Conservation (phyloP, 2,329 filamentous ascomycete species). For the Malbranchea cinnamomea region DNA sequence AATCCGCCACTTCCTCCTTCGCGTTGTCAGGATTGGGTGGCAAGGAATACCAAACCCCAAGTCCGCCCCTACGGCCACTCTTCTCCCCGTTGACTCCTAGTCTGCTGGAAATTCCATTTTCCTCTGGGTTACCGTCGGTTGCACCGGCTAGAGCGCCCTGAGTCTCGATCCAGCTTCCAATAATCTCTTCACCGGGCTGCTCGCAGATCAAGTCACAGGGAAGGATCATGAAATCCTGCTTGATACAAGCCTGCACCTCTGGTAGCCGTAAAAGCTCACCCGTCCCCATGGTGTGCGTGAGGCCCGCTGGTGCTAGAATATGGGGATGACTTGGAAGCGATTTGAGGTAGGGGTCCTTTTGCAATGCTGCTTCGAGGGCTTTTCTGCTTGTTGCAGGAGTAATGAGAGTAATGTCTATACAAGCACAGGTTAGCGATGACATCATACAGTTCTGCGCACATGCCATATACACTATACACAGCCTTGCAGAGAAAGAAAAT, state of each 20-base stretch:
- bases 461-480: slow-evolving; percentile 3
- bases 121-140: slow-evolving; percentile 34
- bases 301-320: slow-evolving; percentile 59
- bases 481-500: background rate
- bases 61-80: slow-evolving; percentile 54
- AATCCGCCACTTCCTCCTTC: slow-evolving; percentile 88
- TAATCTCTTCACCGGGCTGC: slow-evolving; percentile 62
- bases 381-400: slow-evolving; percentile 30
- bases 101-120: slow-evolving; percentile 25
- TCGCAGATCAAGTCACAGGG: slow-evolving; percentile 92
- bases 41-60: slow-evolving; percentile 86
- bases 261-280: slow-evolving; percentile 75
- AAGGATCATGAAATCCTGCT: slow-evolving; percentile 73
- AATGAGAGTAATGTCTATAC: slow-evolving; percentile 32
- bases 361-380: slow-evolving; percentile 31
- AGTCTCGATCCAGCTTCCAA: slow-evolving; percentile 86
- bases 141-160: slow-evolving; percentile 52
- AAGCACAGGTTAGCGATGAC: slow-evolving; percentile 3
- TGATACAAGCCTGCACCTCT: slow-evolving; percentile 65
- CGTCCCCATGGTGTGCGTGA: slow-evolving; percentile 76
- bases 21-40: slow-evolving; percentile 50
- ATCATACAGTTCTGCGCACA: background rate
- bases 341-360: slow-evolving; percentile 36
- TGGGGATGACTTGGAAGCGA: slow-evolving; percentile 39
- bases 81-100: slow-evolving; percentile 39